Conservation (phyloP, 2,329 filamentous ascomycete species). For the Xylaria sp. region DNA sequence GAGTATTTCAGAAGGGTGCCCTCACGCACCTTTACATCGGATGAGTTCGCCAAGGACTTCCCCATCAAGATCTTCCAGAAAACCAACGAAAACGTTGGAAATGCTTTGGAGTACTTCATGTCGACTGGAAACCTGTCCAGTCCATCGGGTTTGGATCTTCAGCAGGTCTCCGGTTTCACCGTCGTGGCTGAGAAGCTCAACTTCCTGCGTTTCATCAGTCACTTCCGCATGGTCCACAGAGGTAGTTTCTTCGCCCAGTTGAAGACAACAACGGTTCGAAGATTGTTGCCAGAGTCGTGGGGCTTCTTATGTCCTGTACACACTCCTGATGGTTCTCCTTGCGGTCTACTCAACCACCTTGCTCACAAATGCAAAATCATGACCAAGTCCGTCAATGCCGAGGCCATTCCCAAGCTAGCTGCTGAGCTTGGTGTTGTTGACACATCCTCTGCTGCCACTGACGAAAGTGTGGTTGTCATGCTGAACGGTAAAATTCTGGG, state of each 20-base stretch:
- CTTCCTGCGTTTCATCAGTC: constrained; percentile 95
- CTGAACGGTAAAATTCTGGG: constrained; percentile 86
- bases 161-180: constrained; percentile 91
- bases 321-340: constrained; percentile 92
- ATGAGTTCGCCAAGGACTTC: constrained; percentile 76
- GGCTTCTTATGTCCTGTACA: constrained; percentile 96
- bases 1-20: constrained; percentile 53
- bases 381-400: constrained; percentile 68
- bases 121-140: constrained; percentile 92
- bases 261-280: constrained; percentile 95
- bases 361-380: constrained; percentile 91
- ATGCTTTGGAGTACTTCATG: constrained; percentile 87
- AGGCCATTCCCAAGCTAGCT: constrained; percentile 66
- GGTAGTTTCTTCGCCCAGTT: constrained; percentile 97
- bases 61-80: constrained; percentile 69
- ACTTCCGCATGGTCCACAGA: constrained; percentile 98
- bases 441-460: constrained; percentile 69
- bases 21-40: constrained; percentile 68
- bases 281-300: constrained; percentile 94
- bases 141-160: constrained; percentile 85
- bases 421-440: constrained; percentile 73
- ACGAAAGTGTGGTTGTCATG: constrained; percentile 83
- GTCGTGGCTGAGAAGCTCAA: constrained; percentile 99
- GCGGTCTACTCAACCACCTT: constrained; percentile 89
- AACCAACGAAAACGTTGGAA: constrained; percentile 83